Base-by-base conservation (phyloP, 441 rosid genomes). In the Populus trichocarpa region DNA sequence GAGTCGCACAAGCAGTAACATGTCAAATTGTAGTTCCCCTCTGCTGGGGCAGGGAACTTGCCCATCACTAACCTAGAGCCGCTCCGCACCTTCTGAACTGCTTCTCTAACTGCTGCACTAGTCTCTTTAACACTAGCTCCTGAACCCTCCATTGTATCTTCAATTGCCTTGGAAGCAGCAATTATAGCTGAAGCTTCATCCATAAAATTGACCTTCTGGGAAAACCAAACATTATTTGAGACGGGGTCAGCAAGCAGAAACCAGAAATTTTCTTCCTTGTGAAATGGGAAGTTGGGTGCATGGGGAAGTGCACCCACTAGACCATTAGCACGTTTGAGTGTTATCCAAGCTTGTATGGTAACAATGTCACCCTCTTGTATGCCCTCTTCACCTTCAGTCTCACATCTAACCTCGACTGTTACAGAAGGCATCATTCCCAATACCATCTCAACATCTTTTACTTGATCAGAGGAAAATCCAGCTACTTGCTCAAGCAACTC, bases 371-470 rank as follows among this genome's bases (percentile, higher is more conserved):
- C 97, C 87, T 96, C 99, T 79, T 94, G 98, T 63, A 96, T 88
- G 50, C 98, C 97, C 76, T 93, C 99, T 83, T 96, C 99, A 42
- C 98, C 99, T 81, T 94, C 99, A 28, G 99, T 96, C 86, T 94
- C 97, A 32, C 96, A 94, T 75, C 89, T 91, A 75, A 89, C 91
- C 76, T 93, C 99, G 22, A 94, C 57, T 59, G 95, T 84, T 78
- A 96, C 71, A 22, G 97, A 90, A 76, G 99, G 99, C 94, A 94
- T 90, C 97, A 94, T 96, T 88, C 87, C 95, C 75, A 96, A 84
- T 30, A 94, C 99, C 82, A 79, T 85, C 85, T 96, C 98, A 77
- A 92, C 78, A 78, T 96, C 99, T 77, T 87, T 89, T 42, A 88
- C 85, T 79, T 90, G 94, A n/a, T 87, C 70, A 65, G 92, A 33